These are phyloP conservation scores for Cryptococcus depauperatus DNA, from an alignment of 1,284 basidiomycete genomes.

Conservation along the genomic window DNA sequence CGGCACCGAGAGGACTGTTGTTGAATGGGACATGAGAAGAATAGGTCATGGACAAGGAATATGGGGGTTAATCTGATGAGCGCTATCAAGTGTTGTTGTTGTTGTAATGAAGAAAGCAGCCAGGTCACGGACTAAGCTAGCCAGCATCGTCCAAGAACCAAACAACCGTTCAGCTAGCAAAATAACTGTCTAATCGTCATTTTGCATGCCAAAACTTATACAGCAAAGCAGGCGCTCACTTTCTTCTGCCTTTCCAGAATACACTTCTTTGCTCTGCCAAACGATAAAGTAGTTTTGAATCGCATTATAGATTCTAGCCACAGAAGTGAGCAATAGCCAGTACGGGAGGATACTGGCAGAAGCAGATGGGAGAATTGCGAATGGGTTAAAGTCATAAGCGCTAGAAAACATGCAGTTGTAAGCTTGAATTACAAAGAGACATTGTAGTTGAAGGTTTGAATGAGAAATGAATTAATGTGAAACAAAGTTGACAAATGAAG, in stretches of 20 bases:
- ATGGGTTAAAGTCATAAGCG: background rate
- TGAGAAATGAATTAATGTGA: background rate
- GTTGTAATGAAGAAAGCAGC: slow-evolving; percentile 81
- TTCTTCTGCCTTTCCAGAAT: slow-evolving; percentile 53
- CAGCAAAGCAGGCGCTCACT: slow-evolving; percentile 34
- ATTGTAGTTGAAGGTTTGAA: background rate
- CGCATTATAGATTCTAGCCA: slow-evolving; percentile 72
- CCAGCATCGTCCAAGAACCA: slow-evolving; percentile 76
- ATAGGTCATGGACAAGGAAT: slow-evolving; percentile 28
- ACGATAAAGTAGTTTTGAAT: slow-evolving; percentile 71
- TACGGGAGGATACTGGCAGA: slow-evolving; percentile 62
- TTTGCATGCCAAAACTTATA: background rate
- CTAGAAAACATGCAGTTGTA: background rate
- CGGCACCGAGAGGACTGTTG: slow-evolving; percentile 42
- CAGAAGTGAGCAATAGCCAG: slow-evolving; percentile 74
- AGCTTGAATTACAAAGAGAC: background rate
- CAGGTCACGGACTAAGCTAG: slow-evolving; percentile 69
- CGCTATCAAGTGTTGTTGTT: too few relatives aligned
- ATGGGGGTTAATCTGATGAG: too few relatives aligned
- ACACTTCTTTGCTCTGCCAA: slow-evolving; percentile 67
- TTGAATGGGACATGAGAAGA: slow-evolving; percentile 44
- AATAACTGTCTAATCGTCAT: slow-evolving; percentile 55
- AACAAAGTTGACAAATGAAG: background rate
- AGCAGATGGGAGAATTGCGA: slow-evolving; percentile 22
- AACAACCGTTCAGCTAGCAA: slow-evolving; percentile 77